Evolutionary conservation across 306 rosid genomes (phyloP).

Genomic region (Cercis canadensis): DNA sequence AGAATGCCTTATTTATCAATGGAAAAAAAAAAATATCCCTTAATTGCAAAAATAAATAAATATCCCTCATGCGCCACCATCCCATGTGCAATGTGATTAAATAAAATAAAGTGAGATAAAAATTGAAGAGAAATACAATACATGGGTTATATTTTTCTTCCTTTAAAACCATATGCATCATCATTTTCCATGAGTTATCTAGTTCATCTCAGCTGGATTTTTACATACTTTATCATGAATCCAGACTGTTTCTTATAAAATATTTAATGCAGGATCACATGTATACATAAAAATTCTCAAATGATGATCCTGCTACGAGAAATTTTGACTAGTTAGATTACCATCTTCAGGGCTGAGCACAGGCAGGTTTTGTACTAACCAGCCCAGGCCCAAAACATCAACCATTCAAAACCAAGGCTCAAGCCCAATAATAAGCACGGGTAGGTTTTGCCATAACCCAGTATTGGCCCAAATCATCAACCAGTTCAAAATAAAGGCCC

Average conservation of each 20-base stretch:
- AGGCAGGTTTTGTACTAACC: too few relatives aligned
- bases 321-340: background rate
- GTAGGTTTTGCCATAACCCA: too few relatives aligned
- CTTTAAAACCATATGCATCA: constrained; percentile 26
- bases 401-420: too few relatives aligned
- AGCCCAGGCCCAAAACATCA: too few relatives aligned
- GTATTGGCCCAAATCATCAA: too few relatives aligned
- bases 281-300: background rate
- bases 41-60: background rate
- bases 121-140: background rate
- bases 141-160: constrained; percentile 26
- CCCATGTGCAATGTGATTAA: constrained; percentile 44
- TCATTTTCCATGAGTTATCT: constrained; percentile 37
- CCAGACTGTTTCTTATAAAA: constrained; percentile 24
- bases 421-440: too few relatives aligned
- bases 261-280: constrained; percentile 32
- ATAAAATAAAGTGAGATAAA: background rate
- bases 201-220: constrained; percentile 31
- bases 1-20: too few relatives aligned
- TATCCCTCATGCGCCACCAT: constrained; percentile 17
- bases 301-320: background rate
- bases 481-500: too few relatives aligned
- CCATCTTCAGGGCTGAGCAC: too few relatives aligned
- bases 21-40: too few relatives aligned
- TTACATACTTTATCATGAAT: constrained; percentile 16